Percentiles rank a stretch among this genome's conserved stretches.
These are phyloP conservation scores for Biscogniauxia mediterranea DNA, from an alignment of 2,329 filamentous ascomycete species.

Conservation along the genomic window DNA sequence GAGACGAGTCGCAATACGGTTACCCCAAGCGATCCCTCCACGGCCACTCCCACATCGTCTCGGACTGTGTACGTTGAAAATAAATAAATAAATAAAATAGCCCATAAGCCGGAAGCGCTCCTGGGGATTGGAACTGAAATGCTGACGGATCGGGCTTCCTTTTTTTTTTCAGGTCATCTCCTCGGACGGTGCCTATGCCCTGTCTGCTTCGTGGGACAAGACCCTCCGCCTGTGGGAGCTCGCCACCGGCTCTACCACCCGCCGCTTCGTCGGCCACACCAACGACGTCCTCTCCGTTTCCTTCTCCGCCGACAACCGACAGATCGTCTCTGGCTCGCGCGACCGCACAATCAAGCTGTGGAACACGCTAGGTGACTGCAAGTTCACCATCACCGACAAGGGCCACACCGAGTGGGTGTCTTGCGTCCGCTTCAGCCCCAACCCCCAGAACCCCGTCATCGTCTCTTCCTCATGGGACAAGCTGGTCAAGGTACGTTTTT, in stretches of 20 bases:
- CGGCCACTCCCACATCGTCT: conserved; percentile 99
- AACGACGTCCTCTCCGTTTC: conserved; percentile 99
- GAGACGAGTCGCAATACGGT: conserved; percentile 96
- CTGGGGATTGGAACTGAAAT: conserved; percentile 11
- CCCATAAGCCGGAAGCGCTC: too few relatives aligned
- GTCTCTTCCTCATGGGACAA: conserved; percentile 99
- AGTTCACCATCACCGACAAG: conserved; percentile 99
- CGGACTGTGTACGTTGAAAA: conserved; percentile 93
- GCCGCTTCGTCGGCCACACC: conserved; percentile 98
- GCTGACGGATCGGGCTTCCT: conserved; percentile 33
- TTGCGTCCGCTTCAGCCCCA: conserved; percentile 98
- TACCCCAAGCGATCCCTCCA: conserved; percentile 99
- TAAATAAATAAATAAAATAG: too few relatives aligned
- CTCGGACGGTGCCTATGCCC: conserved; percentile 97
- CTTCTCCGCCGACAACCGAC: conserved; percentile 99
- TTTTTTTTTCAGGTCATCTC: conserved; percentile 78
- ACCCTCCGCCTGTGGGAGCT: conserved; percentile 99
- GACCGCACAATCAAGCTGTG: conserved; percentile 99
- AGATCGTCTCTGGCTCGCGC: conserved; percentile 98
- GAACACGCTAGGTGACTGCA: conserved; percentile 99
- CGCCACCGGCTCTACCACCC: conserved; percentile 92
- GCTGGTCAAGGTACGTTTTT: conserved; percentile 88
- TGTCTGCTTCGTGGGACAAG: conserved; percentile 99
- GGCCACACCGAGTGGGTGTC: conserved; percentile 99
- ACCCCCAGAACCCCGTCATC: conserved; percentile 99